Percentiles rank a stretch among this genome's conserved stretches.
phyloP scores from a whole-genome alignment of 805 yeast species.

The Ogataea zsoltii region DNA sequence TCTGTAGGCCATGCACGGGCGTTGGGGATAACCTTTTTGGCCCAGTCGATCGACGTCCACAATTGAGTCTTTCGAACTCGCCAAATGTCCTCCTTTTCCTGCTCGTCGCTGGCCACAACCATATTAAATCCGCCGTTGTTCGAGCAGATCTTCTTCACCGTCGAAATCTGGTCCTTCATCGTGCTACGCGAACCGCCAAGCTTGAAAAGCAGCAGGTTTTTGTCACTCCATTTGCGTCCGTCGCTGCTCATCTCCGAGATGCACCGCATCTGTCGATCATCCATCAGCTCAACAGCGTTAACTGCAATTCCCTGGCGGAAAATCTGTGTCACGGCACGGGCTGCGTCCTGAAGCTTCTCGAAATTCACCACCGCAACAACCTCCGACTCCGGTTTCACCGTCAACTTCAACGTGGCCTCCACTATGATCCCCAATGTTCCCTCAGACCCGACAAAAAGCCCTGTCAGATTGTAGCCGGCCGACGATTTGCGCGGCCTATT shows the following conservation, averaged over 20 bases:
- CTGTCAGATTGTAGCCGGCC: slow-evolving; percentile 78
- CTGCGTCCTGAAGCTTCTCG: slow-evolving; percentile 65
- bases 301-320: slow-evolving; percentile 62
- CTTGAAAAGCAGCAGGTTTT: slow-evolving; percentile 52
- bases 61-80: slow-evolving; percentile 71
- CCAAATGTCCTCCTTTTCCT: slow-evolving; percentile 68
- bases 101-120: slow-evolving; percentile 57
- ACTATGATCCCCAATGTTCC: slow-evolving; percentile 78
- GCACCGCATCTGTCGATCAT: slow-evolving; percentile 66
- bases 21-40: slow-evolving; percentile 43
- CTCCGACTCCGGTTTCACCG: slow-evolving; percentile 64
- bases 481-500: slow-evolving; percentile 75
- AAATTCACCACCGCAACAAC: slow-evolving; percentile 69
- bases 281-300: slow-evolving; percentile 73
- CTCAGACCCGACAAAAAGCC: slow-evolving; percentile 70
- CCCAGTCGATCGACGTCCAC: slow-evolving; percentile 69
- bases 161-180: slow-evolving; percentile 44
- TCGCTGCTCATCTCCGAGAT: slow-evolving; percentile 53
- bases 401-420: slow-evolving; percentile 67
- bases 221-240: slow-evolving; percentile 31
- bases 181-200: slow-evolving; percentile 50
- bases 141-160: slow-evolving; percentile 52
- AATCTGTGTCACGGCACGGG: slow-evolving; percentile 62
- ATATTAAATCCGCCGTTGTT: slow-evolving; percentile 54
- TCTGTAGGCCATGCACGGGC: slow-evolving; percentile 69